Base-by-base conservation (phyloP, 768 basidiomycete species). In the Pisolithus albus region DNA sequence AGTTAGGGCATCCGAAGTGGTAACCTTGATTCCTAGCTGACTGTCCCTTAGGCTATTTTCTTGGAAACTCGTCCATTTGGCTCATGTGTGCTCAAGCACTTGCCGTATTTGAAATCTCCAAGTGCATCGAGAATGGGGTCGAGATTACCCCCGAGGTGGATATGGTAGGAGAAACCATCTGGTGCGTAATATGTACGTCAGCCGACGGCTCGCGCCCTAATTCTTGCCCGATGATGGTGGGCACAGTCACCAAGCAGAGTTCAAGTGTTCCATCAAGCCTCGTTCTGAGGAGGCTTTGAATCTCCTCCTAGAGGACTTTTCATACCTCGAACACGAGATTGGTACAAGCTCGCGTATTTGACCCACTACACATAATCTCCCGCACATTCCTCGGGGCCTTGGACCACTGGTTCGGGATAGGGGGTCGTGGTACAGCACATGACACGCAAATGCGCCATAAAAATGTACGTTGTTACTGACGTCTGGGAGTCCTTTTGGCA, bases 191-290 rank as follows among this genome's bases (percentile, higher is more conserved):
- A 23, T 18, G 10, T 46, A 11, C 28, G 7, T 26, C 26, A 26
- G 26, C 26, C 26, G 26, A 26, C 26, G 26, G 26, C 7, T 26
- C 6, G 26, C 6, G 26, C 42, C 5, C 21, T 13, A 10, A 21
- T 36, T 26, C 24, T 51, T 64, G 7, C 50, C 24, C 13, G 78
- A 81, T 63, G 61, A 75, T 8, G 75, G 26, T 78, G 80, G 58
- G 69, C 72, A 7, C 19, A 65, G 63, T 13, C 82, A 81, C 56
- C 79, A 77, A 2, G 75, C 26, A 26, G 5, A 26, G 26, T 26
- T 26, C 26, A 26, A 70, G 55, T 84, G 76, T 61, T 61, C 64
- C n/a, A 75, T 84, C 55, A 74, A 64, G 41, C 76, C 79, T 15
- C 74, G 80, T 44, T 80, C 78, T 7, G 68, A 75, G 45, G 71